Conservation (phyloP, 164 flowering plant species). For the Protea cynaroides region DNA sequence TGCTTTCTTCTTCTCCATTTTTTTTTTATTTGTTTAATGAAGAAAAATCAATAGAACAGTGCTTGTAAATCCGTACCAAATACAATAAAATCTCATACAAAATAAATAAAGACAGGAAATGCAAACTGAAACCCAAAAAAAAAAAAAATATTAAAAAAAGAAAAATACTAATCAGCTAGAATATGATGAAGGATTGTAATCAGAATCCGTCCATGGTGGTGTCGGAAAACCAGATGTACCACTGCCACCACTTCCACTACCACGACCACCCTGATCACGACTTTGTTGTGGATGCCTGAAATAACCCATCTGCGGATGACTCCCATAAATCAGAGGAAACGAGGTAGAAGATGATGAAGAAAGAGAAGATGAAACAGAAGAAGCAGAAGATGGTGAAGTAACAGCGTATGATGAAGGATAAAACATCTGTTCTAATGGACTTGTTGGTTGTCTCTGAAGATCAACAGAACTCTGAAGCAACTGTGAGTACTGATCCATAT, state of each 20-base stretch:
- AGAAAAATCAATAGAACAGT: not conserved
- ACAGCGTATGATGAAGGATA: slow-evolving; percentile 20
- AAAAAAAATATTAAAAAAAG: not conserved
- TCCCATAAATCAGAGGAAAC: slow-evolving; percentile 19
- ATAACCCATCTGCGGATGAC: slow-evolving; percentile 22
- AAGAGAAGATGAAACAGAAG: not conserved
- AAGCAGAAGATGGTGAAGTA: slow-evolving; percentile 8
- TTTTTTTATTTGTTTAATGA: not conserved
- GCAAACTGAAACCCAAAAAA: not conserved
- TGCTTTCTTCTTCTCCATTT: not conserved
- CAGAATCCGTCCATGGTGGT: slow-evolving; percentile 30
- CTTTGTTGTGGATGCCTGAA: slow-evolving; percentile 19
- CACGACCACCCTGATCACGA: slow-evolving; percentile 12
- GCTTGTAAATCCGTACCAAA: not conserved
- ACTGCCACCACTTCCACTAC: too few species aligned
- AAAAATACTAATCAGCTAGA: slow-evolving; percentile 17
- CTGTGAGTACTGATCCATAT: slow-evolving; percentile 36
- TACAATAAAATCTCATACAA: not conserved
- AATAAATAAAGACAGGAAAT: not conserved
- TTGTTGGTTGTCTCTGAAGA: slow-evolving; percentile 17
- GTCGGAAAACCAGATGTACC: slow-evolving; percentile 14
- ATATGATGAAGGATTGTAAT: slow-evolving; percentile 23
- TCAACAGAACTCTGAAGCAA: slow-evolving; percentile 29
- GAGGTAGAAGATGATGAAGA: slow-evolving; percentile 17
- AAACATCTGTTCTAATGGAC: slow-evolving; percentile 29